Percentiles rank a stretch among this genome's conserved stretches.
Conservation (phyloP, 2,329 filamentous ascomycete genomes). For the Teratosphaeria pseudoeucalypti region DNA sequence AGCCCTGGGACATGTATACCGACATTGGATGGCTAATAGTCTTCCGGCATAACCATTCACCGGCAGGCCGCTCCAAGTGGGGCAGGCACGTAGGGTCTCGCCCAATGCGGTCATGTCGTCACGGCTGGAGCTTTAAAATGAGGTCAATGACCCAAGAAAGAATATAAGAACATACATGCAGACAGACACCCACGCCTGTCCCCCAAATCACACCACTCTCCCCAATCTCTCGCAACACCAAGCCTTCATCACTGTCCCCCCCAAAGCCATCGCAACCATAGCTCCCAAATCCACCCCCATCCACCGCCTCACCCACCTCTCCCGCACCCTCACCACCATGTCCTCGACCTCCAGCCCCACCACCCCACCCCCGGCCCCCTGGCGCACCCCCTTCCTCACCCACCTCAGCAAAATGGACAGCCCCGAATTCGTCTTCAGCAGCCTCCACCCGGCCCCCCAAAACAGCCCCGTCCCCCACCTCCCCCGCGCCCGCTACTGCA, state of each 20-base stretch:
- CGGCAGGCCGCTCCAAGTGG: too few relatives aligned
- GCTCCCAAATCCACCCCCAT: constrained; percentile 18
- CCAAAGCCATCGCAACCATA: constrained; percentile 15
- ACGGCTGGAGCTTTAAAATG: not conserved
- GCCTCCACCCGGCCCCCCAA: constrained; percentile 34
- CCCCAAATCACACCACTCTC: not conserved
- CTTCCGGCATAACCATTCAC: too few relatives aligned
- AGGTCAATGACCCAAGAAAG: not conserved
- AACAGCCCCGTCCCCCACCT: constrained; percentile 31
- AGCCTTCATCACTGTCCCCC: not conserved
- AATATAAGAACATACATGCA: not conserved
- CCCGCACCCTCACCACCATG: constrained; percentile 31
- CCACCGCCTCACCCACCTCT: constrained; percentile 30
- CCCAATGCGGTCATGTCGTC: not conserved
- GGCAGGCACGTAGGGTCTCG: not conserved
- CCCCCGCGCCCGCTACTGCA: constrained; percentile 62
- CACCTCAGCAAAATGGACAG: constrained; percentile 40
- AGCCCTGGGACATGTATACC: too few relatives aligned
- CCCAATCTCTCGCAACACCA: not conserved
- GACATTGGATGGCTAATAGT: too few relatives aligned
- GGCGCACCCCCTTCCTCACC: constrained; percentile 40
- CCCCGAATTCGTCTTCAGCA: constrained; percentile 43
- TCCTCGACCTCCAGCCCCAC: constrained; percentile 31
- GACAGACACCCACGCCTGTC: not conserved
- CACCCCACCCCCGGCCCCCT: constrained; percentile 38